A percentile compares a stretch with the other conserved stretches of the same genome.
phyloP scores from a whole-genome alignment of 345 rosid genomes.

The Erodium maritimum region DNA sequence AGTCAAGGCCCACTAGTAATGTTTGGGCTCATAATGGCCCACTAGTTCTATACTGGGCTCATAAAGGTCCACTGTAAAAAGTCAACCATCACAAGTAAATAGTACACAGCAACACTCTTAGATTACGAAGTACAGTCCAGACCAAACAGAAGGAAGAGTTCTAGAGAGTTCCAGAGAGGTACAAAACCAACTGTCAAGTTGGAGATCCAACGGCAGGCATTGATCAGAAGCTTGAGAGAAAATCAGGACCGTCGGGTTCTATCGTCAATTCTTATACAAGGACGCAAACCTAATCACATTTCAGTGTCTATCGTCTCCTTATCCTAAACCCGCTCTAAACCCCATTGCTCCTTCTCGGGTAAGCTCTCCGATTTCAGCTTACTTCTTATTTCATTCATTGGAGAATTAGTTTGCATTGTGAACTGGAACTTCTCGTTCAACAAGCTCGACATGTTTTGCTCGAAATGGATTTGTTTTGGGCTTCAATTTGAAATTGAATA shows the following conservation, averaged over 20 bases:
- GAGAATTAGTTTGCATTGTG: not conserved
- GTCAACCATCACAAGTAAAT: no score
- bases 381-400: not conserved
- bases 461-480: no score
- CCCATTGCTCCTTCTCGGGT: slow-evolving; percentile 12
- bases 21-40: no score
- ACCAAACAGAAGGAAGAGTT: slow-evolving; percentile 2
- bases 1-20: no score
- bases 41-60: no score
- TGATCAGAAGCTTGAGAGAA: slow-evolving; percentile 19
- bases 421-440: not conserved
- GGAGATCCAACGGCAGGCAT: slow-evolving; percentile 32
- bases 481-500: no score
- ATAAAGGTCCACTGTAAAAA: no score
- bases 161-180: slow-evolving; percentile 19
- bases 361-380: not conserved
- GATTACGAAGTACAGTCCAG: no score
- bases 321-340: slow-evolving; percentile 17
- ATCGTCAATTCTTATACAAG: not conserved
- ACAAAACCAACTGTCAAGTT: not conserved
- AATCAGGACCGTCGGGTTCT: slow-evolving; percentile 10
- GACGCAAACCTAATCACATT: not conserved
- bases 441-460: no score
- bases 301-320: not conserved
- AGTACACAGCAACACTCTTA: no score